phyloP scores from a whole-genome alignment of 257 asterid species.

The Plantago major region DNA sequence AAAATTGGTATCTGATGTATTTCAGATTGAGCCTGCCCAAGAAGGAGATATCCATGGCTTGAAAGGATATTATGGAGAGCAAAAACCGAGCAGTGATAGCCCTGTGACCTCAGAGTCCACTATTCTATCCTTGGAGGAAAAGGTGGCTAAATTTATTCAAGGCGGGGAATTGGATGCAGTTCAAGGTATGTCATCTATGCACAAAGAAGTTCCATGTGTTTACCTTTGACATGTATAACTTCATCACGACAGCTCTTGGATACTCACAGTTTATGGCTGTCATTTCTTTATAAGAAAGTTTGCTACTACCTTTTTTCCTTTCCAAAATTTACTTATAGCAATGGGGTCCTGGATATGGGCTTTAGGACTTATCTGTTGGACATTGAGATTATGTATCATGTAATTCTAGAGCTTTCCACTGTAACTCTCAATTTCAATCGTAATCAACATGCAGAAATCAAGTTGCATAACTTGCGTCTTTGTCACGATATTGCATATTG shows the following conservation, averaged over 20 bases:
- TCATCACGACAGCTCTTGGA: neutral
- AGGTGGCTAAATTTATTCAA: slow-evolving; percentile 55
- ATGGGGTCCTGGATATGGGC: too few species aligned
- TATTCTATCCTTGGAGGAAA: slow-evolving; percentile 40
- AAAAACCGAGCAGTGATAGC: slow-evolving; percentile 18
- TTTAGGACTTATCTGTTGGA: too few species aligned
- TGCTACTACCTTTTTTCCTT: too few species aligned
- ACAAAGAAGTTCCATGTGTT: neutral
- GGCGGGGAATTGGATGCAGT: slow-evolving; percentile 56
- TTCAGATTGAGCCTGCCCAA: slow-evolving; percentile 24
- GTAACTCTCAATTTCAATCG: too few species aligned
- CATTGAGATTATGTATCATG: too few species aligned
- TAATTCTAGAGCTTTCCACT: too few species aligned
- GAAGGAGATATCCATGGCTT: slow-evolving; percentile 11
- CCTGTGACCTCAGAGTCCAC: slow-evolving; percentile 16
- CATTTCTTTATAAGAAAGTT: too few species aligned
- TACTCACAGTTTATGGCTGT: neutral
- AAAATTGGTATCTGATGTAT: slow-evolving; percentile 28
- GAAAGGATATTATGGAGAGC: slow-evolving; percentile 23
- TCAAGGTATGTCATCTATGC: slow-evolving; percentile 42
- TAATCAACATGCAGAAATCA: too few species aligned
- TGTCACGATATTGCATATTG: too few species aligned
- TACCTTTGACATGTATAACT: neutral
- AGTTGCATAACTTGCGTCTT: too few species aligned
- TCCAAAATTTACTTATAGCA: too few species aligned